These are phyloP conservation scores for Linum tenue DNA, from an alignment of 345 rosid genomes.

Conservation along the genomic window DNA sequence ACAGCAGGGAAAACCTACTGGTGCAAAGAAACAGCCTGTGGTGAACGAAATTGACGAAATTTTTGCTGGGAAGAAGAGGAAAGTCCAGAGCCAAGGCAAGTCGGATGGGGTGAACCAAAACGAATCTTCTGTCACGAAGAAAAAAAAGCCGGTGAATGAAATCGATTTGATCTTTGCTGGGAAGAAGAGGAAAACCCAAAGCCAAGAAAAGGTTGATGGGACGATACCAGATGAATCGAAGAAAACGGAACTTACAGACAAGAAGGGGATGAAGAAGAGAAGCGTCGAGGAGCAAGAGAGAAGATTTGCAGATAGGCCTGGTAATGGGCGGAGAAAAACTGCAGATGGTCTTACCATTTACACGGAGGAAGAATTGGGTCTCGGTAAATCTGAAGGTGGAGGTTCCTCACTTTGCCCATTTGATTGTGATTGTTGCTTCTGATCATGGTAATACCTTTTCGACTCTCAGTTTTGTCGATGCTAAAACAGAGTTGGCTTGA, in stretches of 20 bases:
- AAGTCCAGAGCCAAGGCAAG: not conserved
- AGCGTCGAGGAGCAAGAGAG: not conserved
- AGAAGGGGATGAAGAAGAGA: not conserved
- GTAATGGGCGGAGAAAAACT: conserved; percentile 30
- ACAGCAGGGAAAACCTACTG: not conserved
- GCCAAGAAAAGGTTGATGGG: not conserved
- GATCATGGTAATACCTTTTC: conserved; percentile 6
- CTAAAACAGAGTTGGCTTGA: too few relatives aligned
- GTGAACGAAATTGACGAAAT: not conserved
- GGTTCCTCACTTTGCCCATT: conserved; percentile 69
- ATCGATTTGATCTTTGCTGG: not conserved
- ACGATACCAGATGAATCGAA: too few relatives aligned
- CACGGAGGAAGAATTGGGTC: conserved; percentile 65
- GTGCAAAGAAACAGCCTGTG: not conserved
- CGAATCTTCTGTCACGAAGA: not conserved
- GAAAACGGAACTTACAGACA: not conserved
- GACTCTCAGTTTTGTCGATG: too few relatives aligned
- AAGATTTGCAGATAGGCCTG: not conserved
- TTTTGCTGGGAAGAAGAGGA: not conserved
- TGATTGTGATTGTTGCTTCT: conserved; percentile 79
- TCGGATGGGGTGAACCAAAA: not conserved
- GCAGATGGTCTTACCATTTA: conserved; percentile 46
- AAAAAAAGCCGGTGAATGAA: not conserved
- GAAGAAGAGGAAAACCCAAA: conserved; percentile 1
- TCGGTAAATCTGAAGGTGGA: conserved; percentile 46